Conservation (phyloP, 1,139 yeast genomes). For the Tardiomyces digboiensis region DNA sequence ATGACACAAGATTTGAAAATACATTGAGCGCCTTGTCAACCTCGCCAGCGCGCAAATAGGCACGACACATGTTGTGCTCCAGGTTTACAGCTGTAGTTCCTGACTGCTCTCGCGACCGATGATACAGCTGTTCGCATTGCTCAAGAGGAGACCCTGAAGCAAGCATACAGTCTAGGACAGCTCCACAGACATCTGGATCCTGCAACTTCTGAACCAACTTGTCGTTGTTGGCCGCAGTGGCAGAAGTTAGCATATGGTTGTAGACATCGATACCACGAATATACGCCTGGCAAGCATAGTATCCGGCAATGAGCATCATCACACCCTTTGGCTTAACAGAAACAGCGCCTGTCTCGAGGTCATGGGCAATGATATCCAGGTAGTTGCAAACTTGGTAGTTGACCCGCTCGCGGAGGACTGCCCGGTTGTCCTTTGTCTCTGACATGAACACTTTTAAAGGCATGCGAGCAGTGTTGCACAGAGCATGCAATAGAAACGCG, state of each 20-base stretch:
- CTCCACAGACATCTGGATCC: conserved; percentile 57
- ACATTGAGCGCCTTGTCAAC: conserved; percentile 41
- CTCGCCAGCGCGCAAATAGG: conserved; percentile 41
- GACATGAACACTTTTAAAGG: conserved; percentile 9
- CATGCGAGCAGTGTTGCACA: conserved; percentile 17
- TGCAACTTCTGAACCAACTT: conserved; percentile 25
- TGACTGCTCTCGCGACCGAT: conserved; percentile 32
- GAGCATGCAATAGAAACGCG: conserved; percentile 18
- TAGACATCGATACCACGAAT: conserved; percentile 46
- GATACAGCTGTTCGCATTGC: conserved; percentile 42
- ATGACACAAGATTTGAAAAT: conserved; percentile 35
- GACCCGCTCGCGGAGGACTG: conserved; percentile 7
- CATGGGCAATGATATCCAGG: conserved; percentile 32
- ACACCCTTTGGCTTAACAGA: conserved; percentile 42
- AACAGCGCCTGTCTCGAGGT: conserved; percentile 35
- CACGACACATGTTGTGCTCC: conserved; percentile 50
- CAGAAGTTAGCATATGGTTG: conserved; percentile 21
- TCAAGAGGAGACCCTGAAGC: conserved; percentile 51
- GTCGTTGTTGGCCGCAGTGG: conserved; percentile 6
- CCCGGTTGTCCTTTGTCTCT: conserved; percentile 12
- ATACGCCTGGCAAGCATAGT: conserved; percentile 42
- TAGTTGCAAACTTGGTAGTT: conserved; percentile 28
- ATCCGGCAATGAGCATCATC: conserved; percentile 48
- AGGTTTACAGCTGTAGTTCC: conserved; percentile 37
- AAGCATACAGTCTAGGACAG: conserved; percentile 59